Conservation (phyloP, 208 protist species). For the Naegleria fowleri region DNA sequence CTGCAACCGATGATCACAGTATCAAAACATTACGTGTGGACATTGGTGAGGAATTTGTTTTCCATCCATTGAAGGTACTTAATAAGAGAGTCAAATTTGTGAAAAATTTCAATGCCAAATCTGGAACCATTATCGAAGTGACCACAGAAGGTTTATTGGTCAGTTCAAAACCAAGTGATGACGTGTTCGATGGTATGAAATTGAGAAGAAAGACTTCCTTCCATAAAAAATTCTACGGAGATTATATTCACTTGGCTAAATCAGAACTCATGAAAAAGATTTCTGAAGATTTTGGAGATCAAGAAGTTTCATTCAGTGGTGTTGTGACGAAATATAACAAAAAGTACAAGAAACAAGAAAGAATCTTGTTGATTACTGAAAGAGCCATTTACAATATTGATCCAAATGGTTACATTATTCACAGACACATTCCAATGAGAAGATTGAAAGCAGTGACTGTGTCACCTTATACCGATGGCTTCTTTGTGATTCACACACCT, state of each 20-base stretch:
- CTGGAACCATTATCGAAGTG: not conserved
- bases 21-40: not conserved
- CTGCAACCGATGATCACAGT: not conserved
- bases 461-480: conserved; percentile 15
- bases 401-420: conserved; percentile 23
- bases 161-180: conserved; percentile 10
- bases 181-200: conserved; percentile 8
- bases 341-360: conserved; percentile 12
- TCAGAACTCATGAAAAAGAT: not conserved
- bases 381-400: not conserved
- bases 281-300: not conserved
- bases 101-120: not conserved
- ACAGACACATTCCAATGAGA: not conserved
- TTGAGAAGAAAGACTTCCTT: conserved; percentile 9
- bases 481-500: not conserved
- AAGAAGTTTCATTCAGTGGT: not conserved
- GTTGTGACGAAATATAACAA: conserved; percentile 20
- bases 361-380: conserved; percentile 14
- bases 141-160: not conserved
- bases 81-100: not conserved
- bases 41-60: not conserved
- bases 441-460: not conserved
- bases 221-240: conserved; percentile 24
- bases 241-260: conserved; percentile 24
- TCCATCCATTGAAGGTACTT: not conserved